Evolutionary conservation across 2,329 filamentous ascomycete genomes (phyloP).

Genomic region (Curvularia sp.): DNA sequence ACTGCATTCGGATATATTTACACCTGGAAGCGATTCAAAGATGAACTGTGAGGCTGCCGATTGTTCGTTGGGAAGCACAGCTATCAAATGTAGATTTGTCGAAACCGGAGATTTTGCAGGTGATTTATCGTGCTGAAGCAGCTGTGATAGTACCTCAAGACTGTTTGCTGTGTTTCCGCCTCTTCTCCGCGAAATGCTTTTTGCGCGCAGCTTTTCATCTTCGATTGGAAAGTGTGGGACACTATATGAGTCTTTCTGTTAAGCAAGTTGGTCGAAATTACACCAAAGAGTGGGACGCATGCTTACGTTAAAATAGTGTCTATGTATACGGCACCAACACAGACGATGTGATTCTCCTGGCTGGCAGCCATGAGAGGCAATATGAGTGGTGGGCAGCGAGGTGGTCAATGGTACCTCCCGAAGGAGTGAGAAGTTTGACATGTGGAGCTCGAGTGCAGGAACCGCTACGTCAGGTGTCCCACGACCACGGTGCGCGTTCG

Average conservation of each 20-base stretch:
- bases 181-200: slow-evolving; percentile 64
- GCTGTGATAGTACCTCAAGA: slow-evolving; percentile 73
- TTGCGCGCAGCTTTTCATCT: slow-evolving; percentile 75
- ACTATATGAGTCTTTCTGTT: slow-evolving; percentile 49
- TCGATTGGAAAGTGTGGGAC: slow-evolving; percentile 72
- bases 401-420: background rate
- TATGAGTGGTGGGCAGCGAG: background rate
- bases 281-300: background rate
- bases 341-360: slow-evolving; percentile 61
- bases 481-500: background rate
- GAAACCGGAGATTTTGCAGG: background rate
- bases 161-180: slow-evolving; percentile 78
- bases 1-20: slow-evolving; percentile 62
- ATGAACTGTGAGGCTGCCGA: slow-evolving; percentile 63
- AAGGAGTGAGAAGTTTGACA: slow-evolving; percentile 3
- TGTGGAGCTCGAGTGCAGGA: slow-evolving; percentile 12
- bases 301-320: slow-evolving; percentile 64
- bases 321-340: slow-evolving; percentile 72
- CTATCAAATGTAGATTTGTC: slow-evolving; percentile 48
- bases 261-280: background rate
- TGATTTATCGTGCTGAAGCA: slow-evolving; percentile 20
- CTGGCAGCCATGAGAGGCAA: background rate
- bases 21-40: slow-evolving; percentile 59
- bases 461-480: slow-evolving; percentile 13
- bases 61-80: slow-evolving; percentile 61